Conservation (phyloP, 371 early-diverging fungal species). For the Sporodiniella umbellata region DNA sequence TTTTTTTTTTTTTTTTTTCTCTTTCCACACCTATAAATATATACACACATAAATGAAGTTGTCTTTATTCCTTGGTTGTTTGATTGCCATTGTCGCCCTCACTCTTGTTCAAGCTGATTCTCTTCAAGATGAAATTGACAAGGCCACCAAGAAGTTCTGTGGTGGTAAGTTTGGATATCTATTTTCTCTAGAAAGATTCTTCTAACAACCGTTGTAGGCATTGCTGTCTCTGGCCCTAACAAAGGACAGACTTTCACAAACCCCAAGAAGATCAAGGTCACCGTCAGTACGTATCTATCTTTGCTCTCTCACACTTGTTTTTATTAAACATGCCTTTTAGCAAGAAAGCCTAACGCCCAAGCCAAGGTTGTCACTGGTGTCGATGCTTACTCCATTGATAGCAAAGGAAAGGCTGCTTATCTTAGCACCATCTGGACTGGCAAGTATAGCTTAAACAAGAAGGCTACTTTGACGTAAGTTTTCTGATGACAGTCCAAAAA, state of each 20-base stretch:
- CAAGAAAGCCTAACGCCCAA: slow-evolving; percentile 35
- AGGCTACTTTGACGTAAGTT: slow-evolving; percentile 42
- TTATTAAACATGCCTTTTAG: slow-evolving; percentile 11
- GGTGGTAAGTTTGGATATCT: slow-evolving; percentile 37
- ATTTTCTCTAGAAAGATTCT: too few relatives aligned
- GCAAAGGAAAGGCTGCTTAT: slow-evolving; percentile 35
- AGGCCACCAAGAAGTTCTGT: slow-evolving; percentile 47
- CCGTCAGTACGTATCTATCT: slow-evolving; percentile 46
- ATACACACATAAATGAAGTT: slow-evolving; percentile 30
- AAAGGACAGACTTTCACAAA: slow-evolving; percentile 33
- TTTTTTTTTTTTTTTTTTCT: slow-evolving; percentile 9
- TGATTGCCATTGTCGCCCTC: slow-evolving; percentile 24
- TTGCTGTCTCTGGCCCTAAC: slow-evolving; percentile 32
- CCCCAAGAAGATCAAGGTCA: slow-evolving; percentile 36
- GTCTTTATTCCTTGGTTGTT: slow-evolving; percentile 21
- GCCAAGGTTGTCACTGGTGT: slow-evolving; percentile 43
- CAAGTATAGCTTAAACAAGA: slow-evolving; percentile 31
- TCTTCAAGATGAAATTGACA: slow-evolving; percentile 41
- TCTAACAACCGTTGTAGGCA: too few relatives aligned
- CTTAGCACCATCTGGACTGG: slow-evolving; percentile 44
- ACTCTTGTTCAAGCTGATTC: slow-evolving; percentile 32
- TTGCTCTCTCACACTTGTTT: too few relatives aligned
- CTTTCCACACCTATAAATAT: slow-evolving; percentile 3
- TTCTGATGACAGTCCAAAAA: too few relatives aligned
- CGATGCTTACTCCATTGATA: slow-evolving; percentile 40